These are phyloP conservation scores for Uronychia setigera DNA, from an alignment of 73 alveolate species.

Conservation along the genomic window DNA sequence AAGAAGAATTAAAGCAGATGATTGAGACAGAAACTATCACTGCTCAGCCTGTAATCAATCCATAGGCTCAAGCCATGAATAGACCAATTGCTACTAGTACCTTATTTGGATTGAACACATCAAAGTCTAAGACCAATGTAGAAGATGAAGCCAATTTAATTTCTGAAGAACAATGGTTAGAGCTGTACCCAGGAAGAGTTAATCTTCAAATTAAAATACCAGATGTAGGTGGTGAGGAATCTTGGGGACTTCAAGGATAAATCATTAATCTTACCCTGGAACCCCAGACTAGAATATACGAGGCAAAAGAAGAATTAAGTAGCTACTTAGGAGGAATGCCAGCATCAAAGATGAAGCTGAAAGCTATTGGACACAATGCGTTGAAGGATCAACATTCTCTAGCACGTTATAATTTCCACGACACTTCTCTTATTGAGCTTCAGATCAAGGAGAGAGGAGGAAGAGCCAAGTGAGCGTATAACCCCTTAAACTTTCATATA, in stretches of 20 bases:
- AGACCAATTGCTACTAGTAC: not conserved
- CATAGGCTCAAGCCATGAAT: not conserved
- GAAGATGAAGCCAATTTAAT: constrained; percentile 10
- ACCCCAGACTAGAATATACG: constrained; percentile 5
- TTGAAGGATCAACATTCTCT: constrained; percentile 49
- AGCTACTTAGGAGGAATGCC: constrained; percentile 18
- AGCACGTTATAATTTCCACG: not conserved
- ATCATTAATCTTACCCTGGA: constrained; percentile 25
- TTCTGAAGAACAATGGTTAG: constrained; percentile 56
- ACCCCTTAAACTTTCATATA: not conserved
- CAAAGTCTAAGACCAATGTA: not conserved
- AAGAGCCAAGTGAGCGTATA: not conserved
- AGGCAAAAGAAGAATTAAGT: constrained; percentile 20
- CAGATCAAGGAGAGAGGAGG: constrained; percentile 45
- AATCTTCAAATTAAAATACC: constrained; percentile 18
- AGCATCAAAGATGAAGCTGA: constrained; percentile 33
- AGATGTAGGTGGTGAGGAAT: not conserved
- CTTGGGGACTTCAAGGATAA: constrained; percentile 37
- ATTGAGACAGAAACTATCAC: constrained; percentile 28
- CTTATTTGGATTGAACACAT: not conserved
- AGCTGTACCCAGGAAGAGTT: constrained; percentile 40
- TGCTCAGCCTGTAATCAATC: constrained; percentile 1
- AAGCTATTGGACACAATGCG: constrained; percentile 8
- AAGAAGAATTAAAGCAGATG: constrained; percentile 17
- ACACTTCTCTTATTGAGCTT: constrained; percentile 8